Percentiles rank a stretch among this genome's conserved stretches.
These are phyloP conservation scores for Phaeosphaeria sp. DNA, from an alignment of 2,329 filamentous ascomycete species.

Conservation along the genomic window DNA sequence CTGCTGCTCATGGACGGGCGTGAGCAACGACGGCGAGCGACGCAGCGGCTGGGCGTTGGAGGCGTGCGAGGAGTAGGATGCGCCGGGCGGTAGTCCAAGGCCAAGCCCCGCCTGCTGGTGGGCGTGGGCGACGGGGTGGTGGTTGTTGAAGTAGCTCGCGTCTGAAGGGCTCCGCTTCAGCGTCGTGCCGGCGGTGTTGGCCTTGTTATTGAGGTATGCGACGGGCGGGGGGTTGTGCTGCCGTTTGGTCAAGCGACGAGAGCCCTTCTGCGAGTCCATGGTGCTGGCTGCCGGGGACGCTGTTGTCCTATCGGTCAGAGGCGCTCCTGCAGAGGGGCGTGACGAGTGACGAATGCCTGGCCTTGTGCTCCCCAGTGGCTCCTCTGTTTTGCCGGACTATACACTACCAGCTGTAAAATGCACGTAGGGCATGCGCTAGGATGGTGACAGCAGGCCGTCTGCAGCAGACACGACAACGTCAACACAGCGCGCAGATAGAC, in stretches of 20 bases:
- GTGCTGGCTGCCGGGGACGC: constrained; percentile 7
- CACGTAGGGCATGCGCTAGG: not conserved
- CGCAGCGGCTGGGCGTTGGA: constrained; percentile 10
- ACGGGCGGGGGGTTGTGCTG: constrained; percentile 23
- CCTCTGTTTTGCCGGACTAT: not conserved
- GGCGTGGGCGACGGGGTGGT: not conserved
- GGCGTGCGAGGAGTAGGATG: constrained; percentile 5
- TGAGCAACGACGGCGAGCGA: constrained; percentile 23
- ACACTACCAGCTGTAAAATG: not conserved
- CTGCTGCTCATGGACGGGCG: constrained; percentile 26
- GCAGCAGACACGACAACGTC: not conserved
- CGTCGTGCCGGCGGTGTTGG: constrained; percentile 17
- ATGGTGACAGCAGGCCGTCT: not conserved
- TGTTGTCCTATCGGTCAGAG: not conserved
- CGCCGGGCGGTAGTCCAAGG: constrained; percentile 13
- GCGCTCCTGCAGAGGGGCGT: not conserved
- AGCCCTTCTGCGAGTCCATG: constrained; percentile 21
- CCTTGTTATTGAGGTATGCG: constrained; percentile 23
- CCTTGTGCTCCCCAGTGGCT: not conserved
- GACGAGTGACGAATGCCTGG: not conserved
- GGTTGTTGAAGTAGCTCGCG: constrained; percentile 24
- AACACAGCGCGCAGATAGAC: not conserved
- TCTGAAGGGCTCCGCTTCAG: constrained; percentile 26
- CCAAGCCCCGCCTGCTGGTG: not conserved
- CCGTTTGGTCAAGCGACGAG: constrained; percentile 24